Conservation (phyloP, 331 rosid genomes). For the Malus hybrid region DNA sequence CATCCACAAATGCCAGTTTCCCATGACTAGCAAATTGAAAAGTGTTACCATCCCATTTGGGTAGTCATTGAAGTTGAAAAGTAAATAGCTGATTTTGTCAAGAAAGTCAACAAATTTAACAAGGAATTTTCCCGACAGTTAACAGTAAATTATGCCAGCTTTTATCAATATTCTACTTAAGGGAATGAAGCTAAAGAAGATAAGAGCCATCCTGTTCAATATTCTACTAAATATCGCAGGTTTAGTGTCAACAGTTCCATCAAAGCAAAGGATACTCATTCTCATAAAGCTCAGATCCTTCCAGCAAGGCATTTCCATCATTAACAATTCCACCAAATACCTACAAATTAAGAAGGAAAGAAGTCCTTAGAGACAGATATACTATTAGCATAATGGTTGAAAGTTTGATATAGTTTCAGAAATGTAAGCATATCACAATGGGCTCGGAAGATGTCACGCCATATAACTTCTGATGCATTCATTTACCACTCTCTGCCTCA, state of each 20-base stretch:
- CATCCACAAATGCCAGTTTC: slow-evolving; percentile 74
- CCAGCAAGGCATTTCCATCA: slow-evolving; percentile 69
- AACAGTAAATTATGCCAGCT: not conserved
- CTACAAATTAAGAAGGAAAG: slow-evolving; percentile 25
- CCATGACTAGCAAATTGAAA: slow-evolving; percentile 85
- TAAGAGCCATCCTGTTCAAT: not conserved
- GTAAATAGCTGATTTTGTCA: slow-evolving; percentile 74
- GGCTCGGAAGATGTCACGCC: not conserved
- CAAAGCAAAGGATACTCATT: slow-evolving; percentile 75
- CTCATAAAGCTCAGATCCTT: slow-evolving; percentile 56
- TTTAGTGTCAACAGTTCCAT: slow-evolving; percentile 7
- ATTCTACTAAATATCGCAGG: not conserved
- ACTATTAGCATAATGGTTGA: not conserved
- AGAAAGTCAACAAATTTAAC: slow-evolving; percentile 34
- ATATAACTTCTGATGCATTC: not conserved
- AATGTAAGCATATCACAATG: not conserved
- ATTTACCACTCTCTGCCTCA: not conserved
- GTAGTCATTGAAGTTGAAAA: slow-evolving; percentile 89
- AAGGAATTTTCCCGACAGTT: not conserved
- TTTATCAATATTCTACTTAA: not conserved
- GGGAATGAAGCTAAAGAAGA: not conserved
- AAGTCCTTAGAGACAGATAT: not conserved
- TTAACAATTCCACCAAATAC: slow-evolving; percentile 86
- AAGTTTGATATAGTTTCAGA: not conserved
- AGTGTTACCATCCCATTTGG: slow-evolving; percentile 99